A percentile compares a stretch with the other conserved stretches of the same genome.
Conservation (phyloP, 192 early-diverging fungal species). For the Entrophospora sp. region DNA sequence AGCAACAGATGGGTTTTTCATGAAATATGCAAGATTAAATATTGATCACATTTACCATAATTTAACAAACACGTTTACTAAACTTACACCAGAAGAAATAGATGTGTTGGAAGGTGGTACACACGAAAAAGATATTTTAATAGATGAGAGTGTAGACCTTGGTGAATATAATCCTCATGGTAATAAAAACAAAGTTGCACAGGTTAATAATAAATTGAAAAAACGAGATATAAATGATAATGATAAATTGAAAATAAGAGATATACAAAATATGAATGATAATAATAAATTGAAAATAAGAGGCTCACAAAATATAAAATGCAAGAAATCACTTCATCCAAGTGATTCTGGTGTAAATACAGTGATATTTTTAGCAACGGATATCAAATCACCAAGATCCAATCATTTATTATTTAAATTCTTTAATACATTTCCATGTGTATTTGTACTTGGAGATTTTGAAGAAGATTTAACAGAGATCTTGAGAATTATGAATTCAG, state of each 20-base stretch:
- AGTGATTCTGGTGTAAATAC: not conserved
- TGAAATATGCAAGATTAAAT: slow-evolving; percentile 32
- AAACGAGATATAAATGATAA: not conserved
- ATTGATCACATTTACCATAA: slow-evolving; percentile 43
- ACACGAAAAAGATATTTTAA: slow-evolving; percentile 28
- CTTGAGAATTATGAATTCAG: slow-evolving; percentile 28
- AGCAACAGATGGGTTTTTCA: slow-evolving; percentile 47
- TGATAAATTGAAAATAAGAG: not conserved
- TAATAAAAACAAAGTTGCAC: not conserved
- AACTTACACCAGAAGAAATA: slow-evolving; percentile 28
- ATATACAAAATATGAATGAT: not conserved
- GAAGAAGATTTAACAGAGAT: slow-evolving; percentile 25
- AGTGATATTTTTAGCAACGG: slow-evolving; percentile 32
- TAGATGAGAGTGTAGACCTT: slow-evolving; percentile 17
- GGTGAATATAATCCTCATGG: not conserved
- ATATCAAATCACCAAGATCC: slow-evolving; percentile 27
- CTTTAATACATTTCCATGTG: slow-evolving; percentile 42
- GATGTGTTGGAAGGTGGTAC: slow-evolving; percentile 14
- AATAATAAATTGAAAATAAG: no score
- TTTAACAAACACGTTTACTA: slow-evolving; percentile 22
- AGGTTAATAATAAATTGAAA: not conserved
- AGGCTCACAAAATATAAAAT: not conserved
- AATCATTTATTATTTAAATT: slow-evolving; percentile 42
- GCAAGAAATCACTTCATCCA: not conserved
- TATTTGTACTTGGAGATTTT: slow-evolving; percentile 46